phyloP scores from a whole-genome alignment of 345 rosid species.

The Mercurialis annua region DNA sequence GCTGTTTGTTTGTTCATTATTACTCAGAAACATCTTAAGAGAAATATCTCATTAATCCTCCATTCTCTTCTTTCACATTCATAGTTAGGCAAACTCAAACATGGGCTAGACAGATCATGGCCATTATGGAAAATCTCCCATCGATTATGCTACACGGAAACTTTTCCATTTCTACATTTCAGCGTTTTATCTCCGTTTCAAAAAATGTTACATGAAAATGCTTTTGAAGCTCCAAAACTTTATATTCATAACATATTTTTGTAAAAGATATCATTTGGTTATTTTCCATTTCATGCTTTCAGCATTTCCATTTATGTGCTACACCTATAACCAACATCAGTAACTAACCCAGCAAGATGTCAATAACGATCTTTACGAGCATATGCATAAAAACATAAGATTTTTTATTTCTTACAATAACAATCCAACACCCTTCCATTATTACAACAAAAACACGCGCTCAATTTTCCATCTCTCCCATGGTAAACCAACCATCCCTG shows the following conservation, averaged over 20 bases:
- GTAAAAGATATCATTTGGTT: too few species aligned
- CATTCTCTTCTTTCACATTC: slow-evolving; percentile 2
- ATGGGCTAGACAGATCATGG: neutral
- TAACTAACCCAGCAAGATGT: neutral
- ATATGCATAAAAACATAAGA: neutral
- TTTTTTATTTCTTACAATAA: neutral
- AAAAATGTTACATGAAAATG: too few species aligned
- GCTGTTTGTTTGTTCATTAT: too few species aligned
- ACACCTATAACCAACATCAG: neutral
- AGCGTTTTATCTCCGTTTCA: too few species aligned
- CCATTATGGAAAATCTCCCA: neutral
- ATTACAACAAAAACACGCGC: neutral
- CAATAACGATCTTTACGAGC: neutral
- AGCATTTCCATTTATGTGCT: too few species aligned
- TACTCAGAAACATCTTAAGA: neutral
- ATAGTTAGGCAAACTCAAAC: neutral
- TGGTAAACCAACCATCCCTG: neutral
- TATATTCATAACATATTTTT: too few species aligned
- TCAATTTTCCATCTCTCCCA: neutral
- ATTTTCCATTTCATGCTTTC: too few species aligned
- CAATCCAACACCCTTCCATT: neutral
- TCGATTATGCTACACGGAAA: too few species aligned
- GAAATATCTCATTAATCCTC: neutral
- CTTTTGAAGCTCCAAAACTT: too few species aligned
- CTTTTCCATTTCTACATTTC: too few species aligned